These are phyloP conservation scores for Ceratobasidium sp. DNA, from an alignment of 1,284 basidiomycete genomes.

Conservation along the genomic window DNA sequence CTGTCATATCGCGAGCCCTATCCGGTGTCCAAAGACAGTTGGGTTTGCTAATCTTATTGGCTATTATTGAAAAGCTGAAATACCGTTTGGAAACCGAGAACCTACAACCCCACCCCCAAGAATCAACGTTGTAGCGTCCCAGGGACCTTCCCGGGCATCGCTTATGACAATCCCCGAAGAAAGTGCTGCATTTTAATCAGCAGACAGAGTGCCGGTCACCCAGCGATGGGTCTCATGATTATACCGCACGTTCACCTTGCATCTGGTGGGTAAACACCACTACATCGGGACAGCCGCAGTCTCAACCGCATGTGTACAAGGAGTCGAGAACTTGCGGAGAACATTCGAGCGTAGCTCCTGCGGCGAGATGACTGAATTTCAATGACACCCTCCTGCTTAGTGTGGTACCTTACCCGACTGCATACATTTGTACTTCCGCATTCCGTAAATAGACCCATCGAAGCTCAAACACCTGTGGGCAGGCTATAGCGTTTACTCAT, in stretches of 20 bases:
- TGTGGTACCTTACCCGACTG: conserved; percentile 6
- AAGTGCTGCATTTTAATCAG: background rate
- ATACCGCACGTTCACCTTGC: background rate
- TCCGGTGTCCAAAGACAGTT: background rate
- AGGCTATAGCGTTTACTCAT: background rate
- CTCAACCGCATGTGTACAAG: background rate
- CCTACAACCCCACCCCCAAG: too few species aligned
- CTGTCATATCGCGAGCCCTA: too few species aligned
- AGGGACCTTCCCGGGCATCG: too few species aligned
- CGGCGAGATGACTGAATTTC: background rate
- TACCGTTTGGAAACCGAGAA: background rate
- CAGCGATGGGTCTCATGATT: background rate
- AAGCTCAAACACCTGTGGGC: background rate
- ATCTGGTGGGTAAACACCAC: background rate
- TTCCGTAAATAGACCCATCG: background rate
- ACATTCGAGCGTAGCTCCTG: background rate
- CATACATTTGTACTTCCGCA: conserved; percentile 2
- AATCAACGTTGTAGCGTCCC: too few species aligned
- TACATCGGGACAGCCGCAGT: too few species aligned
- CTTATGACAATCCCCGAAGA: too few species aligned
- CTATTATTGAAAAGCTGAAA: background rate
- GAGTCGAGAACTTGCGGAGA: background rate
- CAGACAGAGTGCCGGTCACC: background rate
- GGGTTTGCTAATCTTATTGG: too few species aligned
- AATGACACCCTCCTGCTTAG: conserved; percentile 6